Evolutionary conservation across 1,284 basidiomycete species (phyloP).

Genomic region (Boletus smithii): DNA sequence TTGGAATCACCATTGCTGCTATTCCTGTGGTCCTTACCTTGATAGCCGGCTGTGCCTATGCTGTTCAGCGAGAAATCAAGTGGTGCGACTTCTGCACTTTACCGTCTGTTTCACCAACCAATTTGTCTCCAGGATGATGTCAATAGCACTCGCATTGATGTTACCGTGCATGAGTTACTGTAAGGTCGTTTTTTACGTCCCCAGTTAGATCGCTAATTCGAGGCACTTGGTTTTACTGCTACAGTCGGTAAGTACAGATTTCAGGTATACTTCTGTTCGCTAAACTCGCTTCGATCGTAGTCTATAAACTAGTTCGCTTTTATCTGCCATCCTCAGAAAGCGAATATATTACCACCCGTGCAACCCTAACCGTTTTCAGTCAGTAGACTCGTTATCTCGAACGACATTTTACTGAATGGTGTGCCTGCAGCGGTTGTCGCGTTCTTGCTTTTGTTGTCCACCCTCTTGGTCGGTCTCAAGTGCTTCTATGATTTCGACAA

Average conservation of each 20-base stretch:
- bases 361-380: constrained; percentile 79
- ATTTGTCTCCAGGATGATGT: constrained; percentile 53
- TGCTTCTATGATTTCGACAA: constrained; percentile 79
- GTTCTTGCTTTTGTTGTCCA: constrained; percentile 66
- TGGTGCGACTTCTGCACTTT: constrained; percentile 44
- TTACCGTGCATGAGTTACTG: constrained; percentile 71
- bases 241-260: constrained; percentile 39
- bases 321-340: constrained; percentile 55
- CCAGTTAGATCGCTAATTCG: constrained; percentile 14
- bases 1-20: constrained; percentile 74
- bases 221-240: not conserved
- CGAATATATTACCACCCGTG: constrained; percentile 66
- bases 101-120: not conserved
- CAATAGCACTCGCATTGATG: constrained; percentile 66
- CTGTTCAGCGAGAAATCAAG: constrained; percentile 76
- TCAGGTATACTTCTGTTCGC: not conserved
- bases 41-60: constrained; percentile 61
- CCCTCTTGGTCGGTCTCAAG: constrained; percentile 70
- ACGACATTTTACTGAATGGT: constrained; percentile 1
- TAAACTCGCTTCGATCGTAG: constrained; percentile 36
- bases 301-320: constrained; percentile 79
- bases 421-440: constrained; percentile 58
- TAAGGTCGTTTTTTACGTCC: constrained; percentile 37
- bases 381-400: constrained; percentile 31
- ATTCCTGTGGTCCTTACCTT: constrained; percentile 75